Percentiles rank a stretch among this genome's conserved stretches.
phyloP scores from a whole-genome alignment of 805 yeast genomes.

The Candida gorgasii region DNA sequence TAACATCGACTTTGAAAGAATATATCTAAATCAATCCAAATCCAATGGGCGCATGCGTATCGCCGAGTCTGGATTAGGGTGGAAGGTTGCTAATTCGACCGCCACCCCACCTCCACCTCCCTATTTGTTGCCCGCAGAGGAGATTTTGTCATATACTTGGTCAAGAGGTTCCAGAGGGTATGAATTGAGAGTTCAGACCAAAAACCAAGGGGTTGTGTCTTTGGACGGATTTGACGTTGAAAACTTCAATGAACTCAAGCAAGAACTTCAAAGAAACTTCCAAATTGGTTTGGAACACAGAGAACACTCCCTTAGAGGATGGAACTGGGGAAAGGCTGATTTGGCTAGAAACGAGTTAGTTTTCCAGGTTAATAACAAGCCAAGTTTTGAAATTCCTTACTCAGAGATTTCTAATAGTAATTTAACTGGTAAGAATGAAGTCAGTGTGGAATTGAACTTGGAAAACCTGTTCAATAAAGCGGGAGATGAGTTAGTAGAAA shows the following conservation, averaged over 20 bases:
- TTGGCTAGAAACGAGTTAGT: slow-evolving; percentile 89
- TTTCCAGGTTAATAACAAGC: slow-evolving; percentile 82
- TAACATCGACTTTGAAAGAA: slow-evolving; percentile 82
- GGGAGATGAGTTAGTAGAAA: slow-evolving; percentile 95
- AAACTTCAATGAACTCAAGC: slow-evolving; percentile 78
- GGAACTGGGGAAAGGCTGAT: slow-evolving; percentile 98
- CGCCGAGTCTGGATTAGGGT: slow-evolving; percentile 96
- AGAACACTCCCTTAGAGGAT: slow-evolving; percentile 94
- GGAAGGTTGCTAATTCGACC: slow-evolving; percentile 71
- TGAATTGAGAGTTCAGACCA: slow-evolving; percentile 86
- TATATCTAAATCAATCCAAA: slow-evolving; percentile 84
- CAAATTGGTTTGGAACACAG: slow-evolving; percentile 69
- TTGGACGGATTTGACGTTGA: slow-evolving; percentile 90
- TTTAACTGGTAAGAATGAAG: slow-evolving; percentile 89
- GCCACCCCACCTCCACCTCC: slow-evolving; percentile 44
- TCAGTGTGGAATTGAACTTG: slow-evolving; percentile 80
- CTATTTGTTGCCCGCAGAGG: slow-evolving; percentile 85
- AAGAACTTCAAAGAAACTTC: slow-evolving; percentile 78
- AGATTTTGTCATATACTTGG: slow-evolving; percentile 81
- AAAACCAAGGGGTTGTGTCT: slow-evolving; percentile 79
- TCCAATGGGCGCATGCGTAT: slow-evolving; percentile 87
- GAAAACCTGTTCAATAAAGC: slow-evolving; percentile 62
- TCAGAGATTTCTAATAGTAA: slow-evolving; percentile 78
- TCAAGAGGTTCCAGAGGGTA: slow-evolving; percentile 91
- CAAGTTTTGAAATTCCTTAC: slow-evolving; percentile 90